Evolutionary conservation across 1,284 basidiomycete genomes (phyloP).

Genomic region (Paramarasmius palmivorus): DNA sequence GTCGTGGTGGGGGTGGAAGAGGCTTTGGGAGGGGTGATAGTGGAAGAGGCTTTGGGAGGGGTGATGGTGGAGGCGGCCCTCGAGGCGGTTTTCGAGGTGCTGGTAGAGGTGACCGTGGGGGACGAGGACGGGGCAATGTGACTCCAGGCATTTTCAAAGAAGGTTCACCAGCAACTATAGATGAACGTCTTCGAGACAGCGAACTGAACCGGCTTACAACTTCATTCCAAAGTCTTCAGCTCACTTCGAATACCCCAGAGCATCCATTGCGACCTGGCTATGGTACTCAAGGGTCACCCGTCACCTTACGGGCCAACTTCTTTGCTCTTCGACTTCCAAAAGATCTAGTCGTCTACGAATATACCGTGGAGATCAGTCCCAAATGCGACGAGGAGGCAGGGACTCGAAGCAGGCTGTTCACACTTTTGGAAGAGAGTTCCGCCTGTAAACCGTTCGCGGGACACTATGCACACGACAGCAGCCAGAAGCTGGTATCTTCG

Average conservation of each 20-base stretch:
- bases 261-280: slow-evolving; percentile 68
- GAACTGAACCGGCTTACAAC: slow-evolving; percentile 31
- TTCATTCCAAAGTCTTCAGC: slow-evolving; percentile 50
- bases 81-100: slow-evolving; percentile 24
- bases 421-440: slow-evolving; percentile 53
- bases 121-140: slow-evolving; percentile 15
- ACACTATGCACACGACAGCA: slow-evolving; percentile 64
- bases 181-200: slow-evolving; percentile 41
- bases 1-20: slow-evolving; percentile 19
- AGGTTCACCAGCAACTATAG: slow-evolving; percentile 37
- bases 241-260: slow-evolving; percentile 31
- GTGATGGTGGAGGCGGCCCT: slow-evolving; percentile 25
- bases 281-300: slow-evolving; percentile 54
- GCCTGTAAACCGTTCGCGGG: slow-evolving; percentile 40
- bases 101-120: slow-evolving; percentile 14
- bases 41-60: slow-evolving; percentile 22
- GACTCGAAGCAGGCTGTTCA: slow-evolving; percentile 55
- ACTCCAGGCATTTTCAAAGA: slow-evolving; percentile 44
- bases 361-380: slow-evolving; percentile 57
- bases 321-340: slow-evolving; percentile 56
- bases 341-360: slow-evolving; percentile 53
- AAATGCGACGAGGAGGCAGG: slow-evolving; percentile 48
- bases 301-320: slow-evolving; percentile 67
- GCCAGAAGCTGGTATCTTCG: slow-evolving; percentile 57
- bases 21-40: slow-evolving; percentile 17